These are phyloP conservation scores for Sarocladiaceae sp. DNA, from an alignment of 2,329 filamentous ascomycete genomes.

Conservation along the genomic window DNA sequence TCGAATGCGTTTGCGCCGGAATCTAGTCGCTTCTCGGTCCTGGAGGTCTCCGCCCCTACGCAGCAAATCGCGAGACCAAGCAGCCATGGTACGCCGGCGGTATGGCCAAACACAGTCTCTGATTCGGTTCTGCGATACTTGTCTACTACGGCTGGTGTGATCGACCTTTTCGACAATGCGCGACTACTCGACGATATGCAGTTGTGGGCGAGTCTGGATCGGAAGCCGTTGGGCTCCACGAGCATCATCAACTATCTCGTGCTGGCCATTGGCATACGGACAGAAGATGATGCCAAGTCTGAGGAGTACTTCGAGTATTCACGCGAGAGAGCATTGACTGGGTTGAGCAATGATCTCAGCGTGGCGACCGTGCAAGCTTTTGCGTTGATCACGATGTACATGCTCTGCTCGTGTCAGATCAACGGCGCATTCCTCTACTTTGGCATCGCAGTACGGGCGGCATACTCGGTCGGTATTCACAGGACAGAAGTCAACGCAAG, in stretches of 20 bases:
- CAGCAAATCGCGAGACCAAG: constrained; percentile 16
- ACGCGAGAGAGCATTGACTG: constrained; percentile 38
- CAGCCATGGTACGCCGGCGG: neutral
- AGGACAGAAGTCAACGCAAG: constrained; percentile 49
- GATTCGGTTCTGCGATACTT: constrained; percentile 24
- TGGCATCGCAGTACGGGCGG: constrained; percentile 47
- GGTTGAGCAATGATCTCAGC: constrained; percentile 41
- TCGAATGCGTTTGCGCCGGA: constrained; percentile 47
- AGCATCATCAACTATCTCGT: constrained; percentile 45
- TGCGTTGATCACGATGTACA: constrained; percentile 47
- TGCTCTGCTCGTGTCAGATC: constrained; percentile 51
- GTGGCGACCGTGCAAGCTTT: constrained; percentile 47
- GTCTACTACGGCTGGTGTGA: constrained; percentile 38
- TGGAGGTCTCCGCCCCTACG: constrained; percentile 26
- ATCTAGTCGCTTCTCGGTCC: constrained; percentile 43
- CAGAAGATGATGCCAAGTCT: constrained; percentile 34
- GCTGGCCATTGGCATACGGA: constrained; percentile 44
- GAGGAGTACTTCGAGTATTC: constrained; percentile 47
- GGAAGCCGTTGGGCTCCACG: constrained; percentile 29
- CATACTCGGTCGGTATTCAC: constrained; percentile 50
- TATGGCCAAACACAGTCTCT: neutral
- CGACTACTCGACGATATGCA: constrained; percentile 35
- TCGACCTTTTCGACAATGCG: constrained; percentile 43
- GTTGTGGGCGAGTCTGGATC: constrained; percentile 34
- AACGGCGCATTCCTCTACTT: constrained; percentile 52